Evolutionary conservation across 2,329 filamentous ascomycete genomes (phyloP).

Genomic region (Penicillium sclerotigenum): DNA sequence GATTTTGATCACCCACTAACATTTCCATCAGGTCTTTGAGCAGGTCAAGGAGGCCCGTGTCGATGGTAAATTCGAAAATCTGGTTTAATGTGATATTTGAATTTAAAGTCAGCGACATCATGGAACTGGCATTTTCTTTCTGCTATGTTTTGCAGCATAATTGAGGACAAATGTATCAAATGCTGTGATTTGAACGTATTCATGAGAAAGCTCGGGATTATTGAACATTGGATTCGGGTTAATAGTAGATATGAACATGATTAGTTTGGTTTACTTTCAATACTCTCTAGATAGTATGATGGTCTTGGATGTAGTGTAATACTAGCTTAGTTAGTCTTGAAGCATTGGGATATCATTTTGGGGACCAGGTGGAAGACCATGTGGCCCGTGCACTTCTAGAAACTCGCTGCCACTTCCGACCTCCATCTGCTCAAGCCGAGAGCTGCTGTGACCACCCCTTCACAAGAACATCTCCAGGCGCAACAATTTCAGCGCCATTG

Average conservation of each 20-base stretch:
- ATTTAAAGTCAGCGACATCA: constrained; percentile 18
- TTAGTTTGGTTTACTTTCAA: constrained; percentile 11
- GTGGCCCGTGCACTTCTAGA: constrained; percentile 22
- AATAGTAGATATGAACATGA: constrained; percentile 29
- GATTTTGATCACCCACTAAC: constrained; percentile 22
- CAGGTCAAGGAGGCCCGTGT: constrained; percentile 82
- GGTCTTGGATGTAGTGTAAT: not conserved
- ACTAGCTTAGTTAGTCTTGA: not conserved
- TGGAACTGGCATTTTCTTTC: constrained; percentile 25
- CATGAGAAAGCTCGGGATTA: constrained; percentile 25
- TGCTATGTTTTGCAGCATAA: constrained; percentile 26
- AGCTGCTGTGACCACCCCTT: not conserved
- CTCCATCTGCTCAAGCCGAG: not conserved
- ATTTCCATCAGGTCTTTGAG: constrained; percentile 70
- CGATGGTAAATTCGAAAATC: constrained; percentile 62
- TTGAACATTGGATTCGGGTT: constrained; percentile 27
- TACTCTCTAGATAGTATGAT: not conserved
- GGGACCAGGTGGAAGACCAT: not conserved
- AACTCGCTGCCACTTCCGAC: constrained; percentile 18
- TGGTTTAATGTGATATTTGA: constrained; percentile 24
- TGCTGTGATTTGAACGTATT: constrained; percentile 29
- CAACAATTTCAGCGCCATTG: not conserved
- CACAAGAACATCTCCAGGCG: not conserved
- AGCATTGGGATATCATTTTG: not conserved
- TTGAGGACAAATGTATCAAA: constrained; percentile 29